Evolutionary conservation across 106 monocot genomes (phyloP), one percentile per base, ranked within the genome.

Genomic region (Phalaenopsis equestris): DNA sequence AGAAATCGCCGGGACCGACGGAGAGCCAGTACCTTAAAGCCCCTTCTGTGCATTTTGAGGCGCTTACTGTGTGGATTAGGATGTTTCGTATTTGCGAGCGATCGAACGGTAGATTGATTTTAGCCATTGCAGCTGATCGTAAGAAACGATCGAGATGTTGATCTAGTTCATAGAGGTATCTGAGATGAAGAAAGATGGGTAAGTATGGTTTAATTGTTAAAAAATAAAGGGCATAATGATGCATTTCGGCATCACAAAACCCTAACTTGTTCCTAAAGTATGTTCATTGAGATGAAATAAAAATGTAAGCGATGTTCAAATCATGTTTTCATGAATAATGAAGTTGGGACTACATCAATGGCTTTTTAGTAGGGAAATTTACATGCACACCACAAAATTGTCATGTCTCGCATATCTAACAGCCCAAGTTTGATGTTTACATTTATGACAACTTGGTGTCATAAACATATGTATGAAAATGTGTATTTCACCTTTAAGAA

Each of bases 1-100:
- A 70, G 83, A 97, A 97, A 72, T 97, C 81, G 23, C 96, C 96
- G 41, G 94, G 94, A 74, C 96, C 96, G 12, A 86, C 88, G 30
- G 96, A 97, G 56, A 97, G 88, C 96, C 96, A 97, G 79, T 97
- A 97, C 16, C 89, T 87, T 24, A 97, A 79, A 30, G 88, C 85
- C 21, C 96, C 96, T 9, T 88, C 81, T 38, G 61, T 88, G 64
- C 96, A 94, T 75, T 88, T 94, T 77, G 96, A 97, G 19, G 83
- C 85, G 42, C 83, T 80, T 55, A 88, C 96, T 0, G 94, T 97
- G 82, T 92, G 73, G 55, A 94, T 86, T 19, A 97, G 89, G 41
- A 93, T 89, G 78, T 55, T 79, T 81, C 85, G 77, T 21, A 97
- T 90, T 14, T 70, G 84, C 73, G 88, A 78, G n/a, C 82, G 88